Evolutionary conservation across 148 eudicot genomes (phyloP), one percentile per base, ranked within the genome.

Genomic region (Vaccinium macrocarpon): DNA sequence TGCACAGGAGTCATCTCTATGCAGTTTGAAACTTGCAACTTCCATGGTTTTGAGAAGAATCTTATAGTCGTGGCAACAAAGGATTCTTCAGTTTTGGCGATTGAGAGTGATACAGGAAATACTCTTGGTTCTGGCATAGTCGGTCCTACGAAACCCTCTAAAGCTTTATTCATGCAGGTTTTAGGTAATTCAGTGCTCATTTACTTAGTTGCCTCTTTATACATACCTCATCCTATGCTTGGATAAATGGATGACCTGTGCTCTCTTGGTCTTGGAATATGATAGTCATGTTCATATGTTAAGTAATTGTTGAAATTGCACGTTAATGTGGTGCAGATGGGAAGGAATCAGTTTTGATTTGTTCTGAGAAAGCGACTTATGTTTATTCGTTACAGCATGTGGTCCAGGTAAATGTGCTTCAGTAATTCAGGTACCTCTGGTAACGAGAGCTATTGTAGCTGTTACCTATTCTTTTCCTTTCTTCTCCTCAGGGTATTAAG

Each of bases 31-130:
- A 87, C 92, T 48, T 91, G 92, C 89, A 88, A 83, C 83, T 74
- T 93, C 78, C 98, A 92, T 84, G 98, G 98, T 53, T 97, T 95
- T 72, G 93, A 95, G 85, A 97, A 95, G 90, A 95, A 93, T 83
- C 56, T 91, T 73, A 51, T 97, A 78, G 90, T 91, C 16, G 88
- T 93, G 62, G 92, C 96, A 55, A 91, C 96, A 66, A 93, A 88
- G 85, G 99, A 97, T 90, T 97, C 99, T 70, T 93, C 98, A 81
- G 77, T 94, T 81, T 76, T 91, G 75, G 91, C 97, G 38, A 87
- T 97, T 82, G 99, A 95, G 84, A 84, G 87, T 77, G 99, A 95
- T 71, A 88, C 95, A 6, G 99, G 99, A 84, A 93, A 90, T 62
- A 82, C 86, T 82, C 83, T 93, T 80, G 92, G 91, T 88, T 84